Base-by-base conservation (phyloP, 176 grass and related monocot genomes). In the Pontederia paniculata region DNA sequence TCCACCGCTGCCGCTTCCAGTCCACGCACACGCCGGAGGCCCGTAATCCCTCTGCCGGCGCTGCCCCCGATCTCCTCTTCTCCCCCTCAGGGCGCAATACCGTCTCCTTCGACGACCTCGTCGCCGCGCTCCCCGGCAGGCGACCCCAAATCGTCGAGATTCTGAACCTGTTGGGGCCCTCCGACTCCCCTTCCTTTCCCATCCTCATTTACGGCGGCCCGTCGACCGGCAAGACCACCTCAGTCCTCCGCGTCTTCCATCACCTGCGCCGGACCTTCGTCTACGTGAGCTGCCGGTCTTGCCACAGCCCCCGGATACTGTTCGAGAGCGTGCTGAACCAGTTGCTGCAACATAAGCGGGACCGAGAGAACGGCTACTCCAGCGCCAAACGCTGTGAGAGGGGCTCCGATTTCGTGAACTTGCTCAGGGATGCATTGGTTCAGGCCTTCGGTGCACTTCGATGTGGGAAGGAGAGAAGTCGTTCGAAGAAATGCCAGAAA, bases 141-240 rank as follows among this genome's bases (percentile, higher is more conserved):
- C 76, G 62, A 37, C 54, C 70, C 6, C 85, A 89, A 75, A 88
- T 84, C 31, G 63, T 58, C 47, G 91, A 89, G 31, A 66, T 96
- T 45, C 68, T 89, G 41, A 75, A 72, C 10, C 54, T 91, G 43
- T 77, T 98, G 6, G 86, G 80, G 11, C 80, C 91, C 17, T 23
- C 22, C 13, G 71, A 81, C 44, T 76, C 71, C 20, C 91, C 86
- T 2, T 61, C 42, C 21, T 74, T 79, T 21, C 83, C 91, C 9
- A 14, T 84, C 20, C 74, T 91, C 18, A 71, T 91, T 49, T 74
- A 84, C 62, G 86, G 83, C n/a, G 81, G 75, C 54, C 65, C 54
- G 14, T 82, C 80, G 45, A 88, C 86, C 0, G 83, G 86, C 42
- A 97, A 90, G 73, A 97, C 83, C 77, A 76, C 68, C 58, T 69